These are phyloP conservation scores for Ogataea zsoltii DNA, from an alignment of 805 yeast species.

Conservation along the genomic window DNA sequence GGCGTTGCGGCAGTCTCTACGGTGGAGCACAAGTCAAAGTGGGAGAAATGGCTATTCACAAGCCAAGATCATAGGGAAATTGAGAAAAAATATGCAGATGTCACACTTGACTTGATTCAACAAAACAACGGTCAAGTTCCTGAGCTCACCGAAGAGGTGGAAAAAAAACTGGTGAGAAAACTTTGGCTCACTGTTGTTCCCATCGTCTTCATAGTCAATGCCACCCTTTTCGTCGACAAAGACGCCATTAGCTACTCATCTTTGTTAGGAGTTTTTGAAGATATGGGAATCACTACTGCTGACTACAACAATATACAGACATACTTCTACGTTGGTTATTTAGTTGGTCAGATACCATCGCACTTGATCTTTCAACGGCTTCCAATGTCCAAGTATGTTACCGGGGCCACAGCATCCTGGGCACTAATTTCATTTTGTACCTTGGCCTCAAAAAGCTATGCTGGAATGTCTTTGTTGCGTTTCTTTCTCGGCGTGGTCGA, in stretches of 20 bases:
- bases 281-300: slow-evolving; percentile 42
- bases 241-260: slow-evolving; percentile 51
- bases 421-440: slow-evolving; percentile 8
- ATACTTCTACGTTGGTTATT: slow-evolving; percentile 47
- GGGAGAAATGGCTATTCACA: slow-evolving; percentile 4
- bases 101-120: slow-evolving; percentile 23
- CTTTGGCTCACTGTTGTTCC: slow-evolving; percentile 39
- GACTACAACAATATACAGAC: slow-evolving; percentile 49
- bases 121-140: slow-evolving; percentile 27
- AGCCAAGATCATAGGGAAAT: slow-evolving; percentile 5
- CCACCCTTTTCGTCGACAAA: slow-evolving; percentile 52
- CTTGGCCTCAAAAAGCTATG: slow-evolving; percentile 10
- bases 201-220: slow-evolving; percentile 40
- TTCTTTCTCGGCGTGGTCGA: slow-evolving; percentile 40
- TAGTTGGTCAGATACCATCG: slow-evolving; percentile 47
- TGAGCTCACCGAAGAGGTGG: slow-evolving; percentile 45
- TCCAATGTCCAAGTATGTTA: slow-evolving; percentile 17
- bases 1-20: no score
- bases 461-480: slow-evolving; percentile 36
- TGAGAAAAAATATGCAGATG: slow-evolving; percentile 24
- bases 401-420: slow-evolving; percentile 8
- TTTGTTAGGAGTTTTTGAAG: slow-evolving; percentile 47
- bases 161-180: slow-evolving; percentile 39
- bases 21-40: not conserved
- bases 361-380: slow-evolving; percentile 43